Conservation (phyloP, 2,329 filamentous ascomycete species). For the Pseudocercospora macadamiae region DNA sequence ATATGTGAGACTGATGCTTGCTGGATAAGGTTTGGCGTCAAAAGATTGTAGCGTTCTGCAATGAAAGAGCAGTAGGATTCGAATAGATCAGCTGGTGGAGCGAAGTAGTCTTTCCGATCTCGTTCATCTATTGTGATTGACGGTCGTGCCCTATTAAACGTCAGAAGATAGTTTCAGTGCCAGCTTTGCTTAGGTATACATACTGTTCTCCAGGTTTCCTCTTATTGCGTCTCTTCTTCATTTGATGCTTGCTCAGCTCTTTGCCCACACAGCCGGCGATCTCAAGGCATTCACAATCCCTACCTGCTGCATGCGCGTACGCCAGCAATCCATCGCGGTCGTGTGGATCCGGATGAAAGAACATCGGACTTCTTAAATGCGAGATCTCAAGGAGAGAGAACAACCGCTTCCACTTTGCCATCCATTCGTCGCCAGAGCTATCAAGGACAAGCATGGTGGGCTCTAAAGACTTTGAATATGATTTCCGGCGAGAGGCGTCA, state of each 20-base stretch:
- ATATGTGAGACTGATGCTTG: constrained; percentile 65
- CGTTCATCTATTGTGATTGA: constrained; percentile 48
- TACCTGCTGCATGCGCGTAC: constrained; percentile 64
- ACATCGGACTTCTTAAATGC: constrained; percentile 77
- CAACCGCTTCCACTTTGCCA: constrained; percentile 70
- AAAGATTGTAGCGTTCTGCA: constrained; percentile 50
- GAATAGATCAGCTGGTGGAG: constrained; percentile 46
- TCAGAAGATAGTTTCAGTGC: background rate
- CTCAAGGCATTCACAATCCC: constrained; percentile 68
- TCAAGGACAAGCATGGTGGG: constrained; percentile 67
- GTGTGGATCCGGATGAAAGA: constrained; percentile 77
- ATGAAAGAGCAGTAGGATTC: constrained; percentile 46
- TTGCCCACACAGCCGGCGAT: constrained; percentile 76
- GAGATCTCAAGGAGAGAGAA: constrained; percentile 71
- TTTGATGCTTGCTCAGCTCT: constrained; percentile 76
- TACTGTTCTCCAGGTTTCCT: constrained; percentile 22
- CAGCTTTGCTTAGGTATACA: background rate
- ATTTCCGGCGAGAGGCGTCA: constrained; percentile 27
- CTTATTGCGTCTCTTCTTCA: constrained; percentile 62
- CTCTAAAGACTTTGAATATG: constrained; percentile 20
- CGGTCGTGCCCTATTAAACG: constrained; percentile 21
- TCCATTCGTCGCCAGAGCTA: constrained; percentile 65
- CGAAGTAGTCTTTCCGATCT: constrained; percentile 53
- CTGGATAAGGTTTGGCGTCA: constrained; percentile 55
- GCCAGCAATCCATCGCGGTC: constrained; percentile 74